Base-by-base conservation (phyloP, 2,329 filamentous ascomycete genomes). In the Trichophaea hybrida region DNA sequence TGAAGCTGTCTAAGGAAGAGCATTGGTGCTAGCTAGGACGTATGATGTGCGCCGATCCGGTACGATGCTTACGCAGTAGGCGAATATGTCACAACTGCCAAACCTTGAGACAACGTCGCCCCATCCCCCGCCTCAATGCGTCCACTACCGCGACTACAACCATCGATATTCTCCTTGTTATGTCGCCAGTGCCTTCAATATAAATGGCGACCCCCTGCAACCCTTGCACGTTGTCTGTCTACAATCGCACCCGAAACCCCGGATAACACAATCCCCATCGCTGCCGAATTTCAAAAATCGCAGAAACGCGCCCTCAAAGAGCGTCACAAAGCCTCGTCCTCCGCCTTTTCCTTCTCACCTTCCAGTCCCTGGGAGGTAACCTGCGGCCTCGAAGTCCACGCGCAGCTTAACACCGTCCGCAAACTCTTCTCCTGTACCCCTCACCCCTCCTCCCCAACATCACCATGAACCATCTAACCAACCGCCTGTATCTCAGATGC, bases 321-420 rank as follows among this genome's bases (percentile, higher is more conserved):
- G 6, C 32, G 31, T 12, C 50, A 53, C 32, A 13, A 10, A 33
- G 13, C 10, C 31, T 12, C 50, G 3, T 13, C n/a, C 13, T n/a
- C 33, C 13, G 13, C 33, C 4, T 35, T 33, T 3, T 43, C 38
- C n/a, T 15, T n/a, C 17, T 13, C 4, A 4, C 24, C 31, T 0
- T 24, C 24, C 24, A 74, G 77, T 5, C 83, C 83, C 37, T 98
- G 93, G 93, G 88, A 96, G 72, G 76, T 97, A 69, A 96, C 91
- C 0, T 88, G 97, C 33, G 93, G 93, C 62, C 90, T 98, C 67
- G 93, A 98, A 75, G 93, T 98, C 65, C 93, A 98, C 71, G 93
- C 93, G 17, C 91, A 97, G 73, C 78, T 98, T 69, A 95, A 97
- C 72, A 93, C 90, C 0, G 77, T 80, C 4, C 78, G 79, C 69